Base-by-base conservation (phyloP, 2,329 filamentous ascomycete species). In the Meredithiella fracta region DNA sequence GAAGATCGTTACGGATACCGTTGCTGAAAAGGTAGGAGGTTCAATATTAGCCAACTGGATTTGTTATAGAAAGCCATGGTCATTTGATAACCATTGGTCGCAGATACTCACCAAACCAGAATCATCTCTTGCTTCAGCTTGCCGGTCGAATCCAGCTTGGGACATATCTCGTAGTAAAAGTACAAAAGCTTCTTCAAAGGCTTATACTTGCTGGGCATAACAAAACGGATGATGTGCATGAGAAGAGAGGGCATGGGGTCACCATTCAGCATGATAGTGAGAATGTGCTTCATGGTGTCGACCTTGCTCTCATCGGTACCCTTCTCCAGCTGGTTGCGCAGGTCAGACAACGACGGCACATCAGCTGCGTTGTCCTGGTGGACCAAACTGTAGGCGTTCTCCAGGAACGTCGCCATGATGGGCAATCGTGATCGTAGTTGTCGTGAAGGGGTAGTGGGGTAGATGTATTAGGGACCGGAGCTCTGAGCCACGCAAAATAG, bases 71-170 rank as follows among this genome's bases (percentile, higher is more conserved):
- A 8, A 62, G 69, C 61, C 70, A 63, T 59, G n/a, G n/a, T n/a
- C n/a, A n/a, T n/a, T n/a, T 55, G 11, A 37, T 26, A 15, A 3
- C 4, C 44, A 22, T 15, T 17, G 22, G 15, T 11, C 2, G 17
- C 17, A 26, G 8, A n/a, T 53, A 58, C 66, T 50, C 63, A 96
- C 91, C 92, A 98, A 64, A 98, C 92, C 65, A 98, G 73, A 68
- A 98, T 98, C 88, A 96, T 97, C 73, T 98, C 92, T 72, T 98
- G 92, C 77, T 96, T 96, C 61, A 98, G 75, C 77, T 97, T 98
- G 65, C 92, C 92, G 66, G 76, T 83, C 55, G 83, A 76, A 70
- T 98, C 92, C 58, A 89, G 82, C 74, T 98, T 98, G 42, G 91
- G 92, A 69, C 92, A 97, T 68, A 97, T 92, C 72, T 98, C 92